Percentiles rank a stretch among this genome's conserved stretches.
Evolutionary conservation across 2,329 filamentous ascomycete genomes (phyloP).

Genomic region (Trichoderma breve): DNA sequence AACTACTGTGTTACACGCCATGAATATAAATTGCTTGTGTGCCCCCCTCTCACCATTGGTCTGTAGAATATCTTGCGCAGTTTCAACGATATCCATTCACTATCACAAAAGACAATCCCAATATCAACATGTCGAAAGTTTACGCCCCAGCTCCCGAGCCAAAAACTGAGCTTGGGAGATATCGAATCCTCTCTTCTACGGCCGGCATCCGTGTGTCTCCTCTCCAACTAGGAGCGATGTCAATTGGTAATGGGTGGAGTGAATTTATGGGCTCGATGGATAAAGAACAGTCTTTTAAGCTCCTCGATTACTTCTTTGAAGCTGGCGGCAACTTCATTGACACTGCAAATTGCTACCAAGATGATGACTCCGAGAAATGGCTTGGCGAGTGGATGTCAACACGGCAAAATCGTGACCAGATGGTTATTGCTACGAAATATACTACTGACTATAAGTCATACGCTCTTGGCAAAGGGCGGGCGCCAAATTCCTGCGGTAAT

Average conservation of each 20-base stretch:
- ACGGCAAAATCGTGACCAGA: background rate
- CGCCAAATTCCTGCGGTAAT: background rate
- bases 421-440: background rate
- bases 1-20: fast-evolving
- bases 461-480: background rate
- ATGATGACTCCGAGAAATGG: background rate
- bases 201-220: background rate
- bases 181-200: background rate
- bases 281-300: background rate
- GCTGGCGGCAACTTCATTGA: background rate
- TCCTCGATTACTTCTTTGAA: background rate
- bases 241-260: background rate
- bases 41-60: background rate
- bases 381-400: background rate
- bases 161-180: background rate
- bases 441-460: background rate
- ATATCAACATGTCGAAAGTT: background rate
- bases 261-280: background rate
- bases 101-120: background rate
- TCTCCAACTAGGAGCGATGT: background rate
- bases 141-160: background rate
- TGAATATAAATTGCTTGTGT: background rate
- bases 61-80: background rate
- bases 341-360: background rate
- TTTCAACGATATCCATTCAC: background rate